Evolutionary conservation across 768 basidiomycete species (phyloP).

Genomic region (Botryobasidium botryosum): DNA sequence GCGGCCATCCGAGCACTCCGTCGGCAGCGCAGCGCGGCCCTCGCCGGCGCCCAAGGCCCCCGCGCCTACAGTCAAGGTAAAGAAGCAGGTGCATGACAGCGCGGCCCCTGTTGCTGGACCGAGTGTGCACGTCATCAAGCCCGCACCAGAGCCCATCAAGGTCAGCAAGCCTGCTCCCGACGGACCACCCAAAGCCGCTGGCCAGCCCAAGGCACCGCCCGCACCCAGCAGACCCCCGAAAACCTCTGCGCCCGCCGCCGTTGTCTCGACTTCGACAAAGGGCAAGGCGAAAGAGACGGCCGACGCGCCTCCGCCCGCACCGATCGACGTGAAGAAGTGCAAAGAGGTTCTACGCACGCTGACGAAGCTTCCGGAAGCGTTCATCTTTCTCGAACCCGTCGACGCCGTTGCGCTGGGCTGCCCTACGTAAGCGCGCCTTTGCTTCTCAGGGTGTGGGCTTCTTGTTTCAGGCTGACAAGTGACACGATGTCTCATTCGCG

Average conservation of each 20-base stretch:
- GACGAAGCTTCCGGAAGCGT: constrained; percentile 43
- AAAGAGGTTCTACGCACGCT: constrained; percentile 49
- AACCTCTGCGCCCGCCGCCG: too few relatives aligned
- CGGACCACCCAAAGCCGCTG: background rate
- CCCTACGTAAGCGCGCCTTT: constrained; percentile 55
- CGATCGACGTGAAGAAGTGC: constrained; percentile 73
- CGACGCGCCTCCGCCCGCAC: constrained; percentile 22
- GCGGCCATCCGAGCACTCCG: too few relatives aligned
- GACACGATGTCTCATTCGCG: background rate
- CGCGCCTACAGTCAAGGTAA: constrained; percentile 2
- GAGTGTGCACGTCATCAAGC: too few relatives aligned
- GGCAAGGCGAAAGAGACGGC: constrained; percentile 12
- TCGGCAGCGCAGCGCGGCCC: background rate
- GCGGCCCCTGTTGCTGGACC: background rate
- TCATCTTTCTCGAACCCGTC: constrained; percentile 66
- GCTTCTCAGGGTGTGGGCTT: background rate
- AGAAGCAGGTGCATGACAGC: background rate
- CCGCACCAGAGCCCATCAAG: background rate
- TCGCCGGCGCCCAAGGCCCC: constrained; percentile 6
- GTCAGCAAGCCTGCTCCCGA: too few relatives aligned
- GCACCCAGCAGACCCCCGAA: too few relatives aligned
- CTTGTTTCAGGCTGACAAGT: background rate
- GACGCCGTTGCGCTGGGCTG: constrained; percentile 71
- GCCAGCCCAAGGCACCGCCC: too few relatives aligned
- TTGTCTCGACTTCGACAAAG: too few relatives aligned